Base-by-base conservation (phyloP, 1,284 basidiomycete genomes). In the Tilletia horrida region DNA sequence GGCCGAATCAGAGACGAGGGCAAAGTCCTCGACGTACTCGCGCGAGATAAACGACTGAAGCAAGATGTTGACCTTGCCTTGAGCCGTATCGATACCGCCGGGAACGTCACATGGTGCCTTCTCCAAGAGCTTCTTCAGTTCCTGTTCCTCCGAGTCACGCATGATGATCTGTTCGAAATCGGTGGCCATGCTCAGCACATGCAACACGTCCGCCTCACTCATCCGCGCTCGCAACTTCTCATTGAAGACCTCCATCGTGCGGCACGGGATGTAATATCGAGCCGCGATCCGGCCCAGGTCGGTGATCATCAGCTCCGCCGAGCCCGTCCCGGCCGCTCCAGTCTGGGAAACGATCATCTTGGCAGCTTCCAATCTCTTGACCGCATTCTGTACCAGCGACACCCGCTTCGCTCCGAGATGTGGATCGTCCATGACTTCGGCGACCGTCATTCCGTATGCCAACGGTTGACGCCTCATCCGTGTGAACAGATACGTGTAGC, bases 101-200 rank as follows among this genome's bases (percentile, higher is more conserved):
- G 92, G 78, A 35, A 70, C 76, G 63, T 80, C 69, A 68, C 79
- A 81, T 0, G 79, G 77, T 9, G 85, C 84, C 65, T 85, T 83
- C 65, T 88, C 85, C 83, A 88, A 85, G 69, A 97, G 83, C 55
- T 84, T 83, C 70, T 91, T 88, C 9, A 99, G 85, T 81, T 99
- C 96, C 68, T 89, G 86, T 29, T 89, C 83, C 82, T 99, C 97
- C 23, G 88, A 89, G 77, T 97, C 96, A 68, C 96, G 88, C 7
- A 93, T 85, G 84, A 96, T 91, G 63, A 99, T 89, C 85, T 99
- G 96, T 69, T 92, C 88, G 78, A 98, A 99, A 90, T 99, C 96
- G 11, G 92, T 93, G 67, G 93, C 95, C 84, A 87, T 88, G 72
- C 91, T 89, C 45, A 98, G 86, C 87, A 97, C 88, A 6, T 83